Evolutionary conservation across 805 yeast genomes (phyloP).

Genomic region (Wickerhamomyces sydowiorum): DNA sequence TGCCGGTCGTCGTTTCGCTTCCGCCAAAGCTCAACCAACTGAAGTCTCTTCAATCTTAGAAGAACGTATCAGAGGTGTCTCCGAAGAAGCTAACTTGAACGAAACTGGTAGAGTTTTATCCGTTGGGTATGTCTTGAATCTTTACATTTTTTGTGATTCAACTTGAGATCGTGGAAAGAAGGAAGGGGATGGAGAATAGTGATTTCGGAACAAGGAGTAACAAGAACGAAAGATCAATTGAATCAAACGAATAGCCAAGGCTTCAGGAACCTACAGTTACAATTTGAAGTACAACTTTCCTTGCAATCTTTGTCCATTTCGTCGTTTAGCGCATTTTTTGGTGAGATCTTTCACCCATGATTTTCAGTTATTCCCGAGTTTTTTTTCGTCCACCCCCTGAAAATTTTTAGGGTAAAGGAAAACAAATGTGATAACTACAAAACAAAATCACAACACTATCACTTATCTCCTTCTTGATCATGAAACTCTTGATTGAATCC

Average conservation of each 20-base stretch:
- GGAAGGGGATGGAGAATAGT: too few species aligned
- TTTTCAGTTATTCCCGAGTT: not conserved
- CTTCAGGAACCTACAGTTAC: too few species aligned
- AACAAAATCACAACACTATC: not conserved
- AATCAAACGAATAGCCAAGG: too few species aligned
- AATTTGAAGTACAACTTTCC: too few species aligned
- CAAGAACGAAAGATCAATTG: too few species aligned
- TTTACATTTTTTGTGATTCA: constrained; percentile 1
- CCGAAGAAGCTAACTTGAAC: constrained; percentile 94
- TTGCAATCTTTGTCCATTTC: not conserved
- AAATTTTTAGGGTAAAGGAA: constrained; percentile 2
- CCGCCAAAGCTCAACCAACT: constrained; percentile 94
- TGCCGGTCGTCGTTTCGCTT: constrained; percentile 82
- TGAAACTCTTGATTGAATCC: too few species aligned
- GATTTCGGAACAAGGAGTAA: too few species aligned
- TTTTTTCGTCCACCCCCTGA: constrained; percentile 8
- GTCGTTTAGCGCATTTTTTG: not conserved
- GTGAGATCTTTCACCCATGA: not conserved
- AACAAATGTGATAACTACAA: not conserved
- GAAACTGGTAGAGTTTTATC: constrained; percentile 99
- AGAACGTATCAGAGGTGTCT: constrained; percentile 98
- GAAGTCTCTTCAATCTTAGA: constrained; percentile 98
- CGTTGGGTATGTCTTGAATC: constrained; percentile 66
- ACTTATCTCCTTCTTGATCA: not conserved
- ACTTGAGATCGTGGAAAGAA: not conserved